Evolutionary conservation across 768 basidiomycete species (phyloP), one percentile per base, ranked within the genome.

Genomic region (Naematelia aurantialba): DNA sequence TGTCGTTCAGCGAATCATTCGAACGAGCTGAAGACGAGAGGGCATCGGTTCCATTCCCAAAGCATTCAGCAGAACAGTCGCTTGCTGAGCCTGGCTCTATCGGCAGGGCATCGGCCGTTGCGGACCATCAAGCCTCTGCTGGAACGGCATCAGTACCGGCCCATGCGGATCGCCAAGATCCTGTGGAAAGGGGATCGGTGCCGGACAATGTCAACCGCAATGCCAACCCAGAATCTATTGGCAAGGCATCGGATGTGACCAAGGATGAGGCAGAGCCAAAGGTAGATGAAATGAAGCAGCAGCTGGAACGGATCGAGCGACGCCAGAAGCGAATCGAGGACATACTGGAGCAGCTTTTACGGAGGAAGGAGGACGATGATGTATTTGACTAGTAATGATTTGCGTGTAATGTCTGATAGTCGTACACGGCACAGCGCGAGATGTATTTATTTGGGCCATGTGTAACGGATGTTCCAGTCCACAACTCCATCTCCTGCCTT

Each of bases 241-340:
- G 57, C 4, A 75, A 71, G 49, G 67, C 71, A 8, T 69, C 66
- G 19, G 66, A 71, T 12, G 61, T 66, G 19, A 61, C 46, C 2
- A 26, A 56, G 45, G 21, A 13, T 19, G 27, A 26, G 24, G 17
- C 30, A 45, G 55, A 56, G 17, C 51, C 30, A 5, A n/a, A 8
- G 10, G 29, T 52, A 12, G 52, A 26, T 11, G 52, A 46, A 14
- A 27, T 61, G 42, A 42, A 54, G n/a, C 47, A 27, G n/a, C 54
- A 62, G 48, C 47, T 76, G 49, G 66, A 67, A 5, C 52, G 44
- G 45, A 73, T 76, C 11, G 74, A 74, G 34, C n/a, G 62, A 44
- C 60, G 72, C 30, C 72, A 73, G 55, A 62, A 56, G 51, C 51
- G 72, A 50, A 72, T 76, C 11, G 74, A 76, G 59, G 67, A 69